Conservation (phyloP, 1,284 basidiomycete genomes). For the Wallemia mellicola region DNA sequence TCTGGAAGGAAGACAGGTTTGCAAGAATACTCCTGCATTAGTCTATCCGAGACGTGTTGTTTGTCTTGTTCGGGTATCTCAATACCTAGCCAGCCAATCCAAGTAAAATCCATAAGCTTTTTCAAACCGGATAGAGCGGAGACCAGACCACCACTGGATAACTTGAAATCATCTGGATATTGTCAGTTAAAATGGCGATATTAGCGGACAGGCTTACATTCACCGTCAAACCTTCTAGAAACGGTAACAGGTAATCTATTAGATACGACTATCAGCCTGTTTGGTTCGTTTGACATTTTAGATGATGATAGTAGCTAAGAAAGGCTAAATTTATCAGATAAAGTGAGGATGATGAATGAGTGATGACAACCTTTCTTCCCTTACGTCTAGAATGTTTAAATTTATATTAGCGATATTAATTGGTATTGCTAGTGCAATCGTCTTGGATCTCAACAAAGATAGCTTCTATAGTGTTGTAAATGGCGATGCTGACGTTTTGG, state of each 20-base stretch:
- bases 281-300: not conserved
- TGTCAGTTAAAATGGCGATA: not conserved
- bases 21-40: slow-evolving; percentile 84
- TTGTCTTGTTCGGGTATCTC: slow-evolving; percentile 69
- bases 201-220: slow-evolving; percentile 19
- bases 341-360: not conserved
- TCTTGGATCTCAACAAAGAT: not conserved
- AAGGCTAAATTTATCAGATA: not conserved
- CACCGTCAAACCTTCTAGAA: slow-evolving; percentile 50
- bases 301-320: not conserved
- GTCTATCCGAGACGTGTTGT: slow-evolving; percentile 49
- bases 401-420: not conserved
- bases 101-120: slow-evolving; percentile 79
- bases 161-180: slow-evolving; percentile 15
- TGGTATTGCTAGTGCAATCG: not conserved
- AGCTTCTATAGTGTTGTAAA: not conserved
- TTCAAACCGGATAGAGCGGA: slow-evolving; percentile 84
- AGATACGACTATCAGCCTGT: slow-evolving; percentile 66
- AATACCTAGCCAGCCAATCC: slow-evolving; percentile 79
- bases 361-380: no score
- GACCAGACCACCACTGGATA: slow-evolving; percentile 82
- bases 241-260: slow-evolving; percentile 85
- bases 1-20: slow-evolving; percentile 92
- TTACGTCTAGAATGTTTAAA: no score
- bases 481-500: not conserved